Conservation (phyloP, 495 filamentous ascomycete genomes). For the Podospora comata region DNA sequence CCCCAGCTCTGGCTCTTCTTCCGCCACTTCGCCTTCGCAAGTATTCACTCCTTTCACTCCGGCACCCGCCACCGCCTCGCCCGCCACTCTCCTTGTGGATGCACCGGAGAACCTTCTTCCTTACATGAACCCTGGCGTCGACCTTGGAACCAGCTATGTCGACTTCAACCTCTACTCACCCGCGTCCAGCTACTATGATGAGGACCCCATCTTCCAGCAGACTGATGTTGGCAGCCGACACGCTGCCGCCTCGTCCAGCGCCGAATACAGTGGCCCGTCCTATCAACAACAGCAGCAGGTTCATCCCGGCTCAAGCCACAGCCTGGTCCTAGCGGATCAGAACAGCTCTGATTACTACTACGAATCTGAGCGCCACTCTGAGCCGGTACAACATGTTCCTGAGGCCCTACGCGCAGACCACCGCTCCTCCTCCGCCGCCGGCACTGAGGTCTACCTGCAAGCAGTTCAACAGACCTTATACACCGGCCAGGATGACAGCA, state of each 20-base stretch:
- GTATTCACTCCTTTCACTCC: constrained; percentile 34
- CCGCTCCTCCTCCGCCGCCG: background rate
- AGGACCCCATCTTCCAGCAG: constrained; percentile 35
- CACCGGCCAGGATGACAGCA: constrained; percentile 13
- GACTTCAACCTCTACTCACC: constrained; percentile 54
- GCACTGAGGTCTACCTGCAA: background rate
- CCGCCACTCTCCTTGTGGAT: constrained; percentile 15
- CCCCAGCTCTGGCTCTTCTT: constrained; percentile 36
- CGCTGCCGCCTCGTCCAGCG: constrained; percentile 11
- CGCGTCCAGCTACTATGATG: constrained; percentile 42
- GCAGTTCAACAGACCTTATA: background rate
- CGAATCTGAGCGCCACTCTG: constrained; percentile 1
- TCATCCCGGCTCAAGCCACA: constrained; percentile 1
- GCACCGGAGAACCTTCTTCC: constrained; percentile 31
- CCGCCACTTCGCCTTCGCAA: constrained; percentile 38
- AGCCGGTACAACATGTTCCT: constrained; percentile 4
- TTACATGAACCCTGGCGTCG: constrained; percentile 40
- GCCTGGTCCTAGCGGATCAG: background rate
- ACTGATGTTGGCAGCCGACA: constrained; percentile 19
- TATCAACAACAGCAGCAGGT: constrained; percentile 5
- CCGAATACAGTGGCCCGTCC: background rate
- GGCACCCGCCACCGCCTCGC: constrained; percentile 17
- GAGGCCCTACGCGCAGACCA: background rate
- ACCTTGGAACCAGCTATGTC: constrained; percentile 44
- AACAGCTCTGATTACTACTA: constrained; percentile 4